Evolutionary conservation across 1,284 basidiomycete genomes (phyloP), one percentile per base, ranked within the genome.

Genomic region (Papiliotrema laurentii): DNA sequence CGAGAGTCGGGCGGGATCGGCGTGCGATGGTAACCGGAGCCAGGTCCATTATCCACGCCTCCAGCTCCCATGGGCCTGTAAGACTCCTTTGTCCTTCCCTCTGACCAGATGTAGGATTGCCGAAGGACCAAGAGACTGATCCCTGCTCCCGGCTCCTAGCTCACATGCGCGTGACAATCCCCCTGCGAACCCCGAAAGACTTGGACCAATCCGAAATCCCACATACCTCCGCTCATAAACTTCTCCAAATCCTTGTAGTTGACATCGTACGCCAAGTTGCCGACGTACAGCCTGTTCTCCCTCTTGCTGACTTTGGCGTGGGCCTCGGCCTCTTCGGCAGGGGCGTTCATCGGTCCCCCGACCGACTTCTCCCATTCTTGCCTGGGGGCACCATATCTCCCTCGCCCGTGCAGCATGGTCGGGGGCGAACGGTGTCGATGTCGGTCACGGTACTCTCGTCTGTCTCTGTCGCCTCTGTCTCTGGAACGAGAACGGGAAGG

Each of bases 151-250:
- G n/a, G n/a, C n/a, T n/a, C n/a, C n/a, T n/a, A n/a, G n/a, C n/a
- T n/a, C n/a, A n/a, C n/a, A n/a, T n/a, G n/a, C n/a, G n/a, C n/a
- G n/a, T n/a, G n/a, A n/a, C n/a, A n/a, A 10, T 16, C n/a, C 19
- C 33, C 42, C 33, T 21, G 28, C 45, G 37, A 28, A 33, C 2
- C 33, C 26, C 3, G 16, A 2, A 26, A 19, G 39, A 33, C 11
- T 26, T 22, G n/a, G 35, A 43, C 51, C 41, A 47, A 43, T 53
- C 30, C 38, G 30, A 38, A 52, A 51, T 53, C 37, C 82, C 82
- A 93, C 91, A 85, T 88, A 96, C 92, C 91, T 91, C 89, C 88
- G 84, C 86, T 82, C 89, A 94, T 93, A 73, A 93, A 94, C 84
- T 92, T 87, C 82, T 92, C 90, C 77, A 97, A 81, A 79, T 96